phyloP scores from a whole-genome alignment of 129 eudicot genomes.

The Chrysanthemum lavandulifolium region DNA sequence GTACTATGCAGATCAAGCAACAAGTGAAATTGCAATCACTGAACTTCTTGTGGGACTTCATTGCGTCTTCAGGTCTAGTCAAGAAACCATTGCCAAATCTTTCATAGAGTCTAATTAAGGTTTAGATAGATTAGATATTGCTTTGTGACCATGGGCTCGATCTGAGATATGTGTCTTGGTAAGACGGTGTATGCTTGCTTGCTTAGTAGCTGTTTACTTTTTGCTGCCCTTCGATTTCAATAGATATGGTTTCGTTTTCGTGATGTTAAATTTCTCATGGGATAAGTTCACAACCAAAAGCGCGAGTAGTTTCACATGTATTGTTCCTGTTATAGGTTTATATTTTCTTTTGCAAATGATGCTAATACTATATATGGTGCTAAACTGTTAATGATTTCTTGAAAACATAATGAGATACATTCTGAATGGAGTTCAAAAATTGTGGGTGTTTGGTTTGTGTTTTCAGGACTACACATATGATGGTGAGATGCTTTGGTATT shows the following conservation, averaged over 20 bases:
- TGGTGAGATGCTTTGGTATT: too few species aligned
- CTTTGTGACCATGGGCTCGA: background rate
- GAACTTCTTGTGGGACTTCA: slow-evolving; percentile 88
- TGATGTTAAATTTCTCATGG: slow-evolving; percentile 2
- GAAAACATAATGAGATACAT: background rate
- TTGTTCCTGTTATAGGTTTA: background rate
- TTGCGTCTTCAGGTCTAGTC: slow-evolving; percentile 55
- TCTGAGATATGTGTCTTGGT: background rate
- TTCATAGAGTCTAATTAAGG: slow-evolving; percentile 36
- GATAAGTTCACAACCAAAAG: background rate
- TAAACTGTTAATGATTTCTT: slow-evolving; percentile 10
- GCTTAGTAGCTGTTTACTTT: background rate
- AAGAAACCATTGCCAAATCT: slow-evolving; percentile 42
- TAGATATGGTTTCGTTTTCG: background rate
- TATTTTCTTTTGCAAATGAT: too few species aligned
- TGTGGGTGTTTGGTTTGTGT: background rate
- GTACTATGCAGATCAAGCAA: slow-evolving; percentile 66
- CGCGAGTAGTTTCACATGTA: background rate
- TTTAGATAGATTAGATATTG: slow-evolving; percentile 19
- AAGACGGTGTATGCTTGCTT: background rate
- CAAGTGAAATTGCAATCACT: slow-evolving; percentile 69
- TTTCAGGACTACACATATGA: background rate
- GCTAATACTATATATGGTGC: background rate
- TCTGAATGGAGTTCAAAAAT: background rate
- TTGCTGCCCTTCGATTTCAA: background rate